Evolutionary conservation across 352 stramenopile species (phyloP).

Genomic region (Globisporangium alternatum): DNA sequence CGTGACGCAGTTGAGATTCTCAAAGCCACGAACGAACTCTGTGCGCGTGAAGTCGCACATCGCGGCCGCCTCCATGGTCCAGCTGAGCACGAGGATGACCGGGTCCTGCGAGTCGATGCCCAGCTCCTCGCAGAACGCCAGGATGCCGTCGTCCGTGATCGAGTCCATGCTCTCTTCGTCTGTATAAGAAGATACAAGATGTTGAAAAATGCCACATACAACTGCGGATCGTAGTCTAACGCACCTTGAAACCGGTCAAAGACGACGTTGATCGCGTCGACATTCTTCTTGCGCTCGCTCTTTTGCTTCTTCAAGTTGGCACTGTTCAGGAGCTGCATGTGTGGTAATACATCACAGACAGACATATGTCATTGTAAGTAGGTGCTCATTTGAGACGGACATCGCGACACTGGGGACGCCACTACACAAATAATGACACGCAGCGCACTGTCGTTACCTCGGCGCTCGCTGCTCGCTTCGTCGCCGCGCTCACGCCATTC

Average conservation of each 20-base stretch:
- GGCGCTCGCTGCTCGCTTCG: slow-evolving; percentile 33
- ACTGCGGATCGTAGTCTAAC: not conserved
- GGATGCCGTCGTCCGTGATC: slow-evolving; percentile 84
- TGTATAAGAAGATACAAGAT: slow-evolving; percentile 13
- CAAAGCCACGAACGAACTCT: slow-evolving; percentile 72
- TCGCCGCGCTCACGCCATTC: slow-evolving; percentile 25
- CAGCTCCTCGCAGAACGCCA: slow-evolving; percentile 66
- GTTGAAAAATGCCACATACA: too few species aligned
- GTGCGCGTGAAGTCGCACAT: slow-evolving; percentile 79
- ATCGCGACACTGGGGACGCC: not conserved
- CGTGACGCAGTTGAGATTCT: slow-evolving; percentile 59
- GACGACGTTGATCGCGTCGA: slow-evolving; percentile 43
- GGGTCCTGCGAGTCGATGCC: slow-evolving; percentile 75
- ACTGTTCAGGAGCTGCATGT: slow-evolving; percentile 3
- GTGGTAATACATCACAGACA: not conserved
- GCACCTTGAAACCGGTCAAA: slow-evolving; percentile 70
- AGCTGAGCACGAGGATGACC: slow-evolving; percentile 79
- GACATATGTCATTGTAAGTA: not conserved
- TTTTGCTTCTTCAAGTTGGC: slow-evolving; percentile 56
- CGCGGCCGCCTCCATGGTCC: slow-evolving; percentile 64
- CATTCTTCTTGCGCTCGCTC: slow-evolving; percentile 26
- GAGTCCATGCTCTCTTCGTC: slow-evolving; percentile 55
- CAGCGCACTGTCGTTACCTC: slow-evolving; percentile 8
- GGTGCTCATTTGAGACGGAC: not conserved
- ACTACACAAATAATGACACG: not conserved